Evolutionary conservation across 108 stramenopile species (phyloP).

Genomic region (Discostella pseudostelligera): DNA sequence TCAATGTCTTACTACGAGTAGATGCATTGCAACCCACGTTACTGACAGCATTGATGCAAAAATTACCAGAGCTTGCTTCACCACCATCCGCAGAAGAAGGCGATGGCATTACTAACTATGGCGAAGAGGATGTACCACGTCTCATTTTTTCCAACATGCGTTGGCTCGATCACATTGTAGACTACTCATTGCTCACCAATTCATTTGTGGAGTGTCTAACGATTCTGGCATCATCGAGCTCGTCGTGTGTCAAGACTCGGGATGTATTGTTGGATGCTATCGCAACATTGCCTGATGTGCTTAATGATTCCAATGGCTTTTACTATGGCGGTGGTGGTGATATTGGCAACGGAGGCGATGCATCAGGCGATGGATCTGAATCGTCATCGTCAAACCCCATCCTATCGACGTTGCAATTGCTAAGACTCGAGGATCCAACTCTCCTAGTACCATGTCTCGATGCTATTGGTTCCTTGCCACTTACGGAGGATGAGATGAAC

Average conservation of each 20-base stretch:
- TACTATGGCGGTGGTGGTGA: slow-evolving; percentile 4
- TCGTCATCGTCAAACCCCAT: slow-evolving; percentile 3
- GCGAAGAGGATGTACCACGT: slow-evolving; percentile 35
- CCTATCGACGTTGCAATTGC: slow-evolving; percentile 27
- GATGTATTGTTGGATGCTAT: slow-evolving; percentile 43
- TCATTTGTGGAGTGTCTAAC: slow-evolving; percentile 39
- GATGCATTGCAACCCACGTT: slow-evolving; percentile 47
- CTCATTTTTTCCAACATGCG: slow-evolving; percentile 47
- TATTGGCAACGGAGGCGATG: background rate
- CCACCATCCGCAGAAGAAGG: background rate
- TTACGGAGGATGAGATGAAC: slow-evolving; percentile 17
- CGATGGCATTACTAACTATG: background rate
- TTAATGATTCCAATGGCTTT: slow-evolving; percentile 17
- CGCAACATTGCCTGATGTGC: slow-evolving; percentile 42
- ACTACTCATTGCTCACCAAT: slow-evolving; percentile 26
- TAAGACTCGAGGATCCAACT: slow-evolving; percentile 40
- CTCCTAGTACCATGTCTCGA: slow-evolving; percentile 50
- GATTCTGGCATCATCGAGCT: slow-evolving; percentile 21
- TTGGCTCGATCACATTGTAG: slow-evolving; percentile 53
- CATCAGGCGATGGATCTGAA: background rate
- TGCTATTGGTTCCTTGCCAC: slow-evolving; percentile 46
- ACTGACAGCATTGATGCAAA: slow-evolving; percentile 33
- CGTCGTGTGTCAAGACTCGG: slow-evolving; percentile 13
- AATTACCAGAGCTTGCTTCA: slow-evolving; percentile 35
- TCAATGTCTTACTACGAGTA: slow-evolving; percentile 44